Percentiles rank a stretch among this genome's conserved stretches.
Evolutionary conservation across 164 flowering plant species (phyloP).

Genomic region (Liriodendron chinense): DNA sequence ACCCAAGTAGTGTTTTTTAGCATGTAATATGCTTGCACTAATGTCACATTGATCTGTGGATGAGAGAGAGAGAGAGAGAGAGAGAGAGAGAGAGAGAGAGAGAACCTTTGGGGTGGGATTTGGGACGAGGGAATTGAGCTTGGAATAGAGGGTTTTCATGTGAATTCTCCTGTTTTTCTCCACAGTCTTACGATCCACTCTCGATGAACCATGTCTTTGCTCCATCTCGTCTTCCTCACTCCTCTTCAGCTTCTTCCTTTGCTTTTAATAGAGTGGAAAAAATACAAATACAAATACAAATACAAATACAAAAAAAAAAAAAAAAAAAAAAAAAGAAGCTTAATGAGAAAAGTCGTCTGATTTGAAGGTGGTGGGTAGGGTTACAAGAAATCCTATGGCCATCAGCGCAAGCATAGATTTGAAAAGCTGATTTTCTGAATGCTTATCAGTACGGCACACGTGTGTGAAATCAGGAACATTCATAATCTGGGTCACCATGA

Average conservation of each 20-base stretch:
- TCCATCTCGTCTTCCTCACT: constrained; percentile 2
- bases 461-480: too few relatives aligned
- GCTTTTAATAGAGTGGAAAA: background rate
- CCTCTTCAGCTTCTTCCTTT: background rate
- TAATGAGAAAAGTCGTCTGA: too few relatives aligned
- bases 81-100: too few relatives aligned
- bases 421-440: too few relatives aligned
- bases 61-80: constrained; percentile 9
- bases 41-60: background rate
- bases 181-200: constrained; percentile 48
- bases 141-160: constrained; percentile 54
- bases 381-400: too few relatives aligned
- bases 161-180: constrained; percentile 71
- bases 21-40: background rate
- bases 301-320: too few relatives aligned
- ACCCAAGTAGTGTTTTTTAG: background rate
- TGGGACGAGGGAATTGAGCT: constrained; percentile 60
- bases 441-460: too few relatives aligned
- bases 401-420: too few relatives aligned
- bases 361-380: too few relatives aligned
- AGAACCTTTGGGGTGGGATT: constrained; percentile 27
- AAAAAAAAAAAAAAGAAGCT: too few relatives aligned
- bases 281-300: background rate
- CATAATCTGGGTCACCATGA: too few relatives aligned
- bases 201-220: constrained; percentile 25